Percentiles rank a stretch among this genome's conserved stretches.
Evolutionary conservation across 2,329 filamentous ascomycete species (phyloP).

Genomic region (Cladosporium phlei): DNA sequence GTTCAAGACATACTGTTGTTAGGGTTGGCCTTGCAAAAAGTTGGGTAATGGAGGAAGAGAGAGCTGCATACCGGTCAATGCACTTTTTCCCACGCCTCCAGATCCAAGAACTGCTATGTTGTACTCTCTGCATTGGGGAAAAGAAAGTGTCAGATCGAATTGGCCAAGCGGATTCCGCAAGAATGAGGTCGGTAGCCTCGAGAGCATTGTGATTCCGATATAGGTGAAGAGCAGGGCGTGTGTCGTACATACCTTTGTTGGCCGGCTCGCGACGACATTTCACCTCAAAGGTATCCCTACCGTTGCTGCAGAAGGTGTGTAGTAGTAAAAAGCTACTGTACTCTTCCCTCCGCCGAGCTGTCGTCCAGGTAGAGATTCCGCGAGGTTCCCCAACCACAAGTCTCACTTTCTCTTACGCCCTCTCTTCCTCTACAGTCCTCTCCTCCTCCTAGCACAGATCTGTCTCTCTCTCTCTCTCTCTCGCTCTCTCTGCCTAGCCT

Average conservation of each 20-base stretch:
- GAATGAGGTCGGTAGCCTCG: not conserved
- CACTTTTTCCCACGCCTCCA: conserved; percentile 88
- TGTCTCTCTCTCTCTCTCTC: too few relatives aligned
- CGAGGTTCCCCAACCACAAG: too few relatives aligned
- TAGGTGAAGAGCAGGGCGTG: not conserved
- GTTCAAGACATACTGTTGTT: conserved; percentile 21
- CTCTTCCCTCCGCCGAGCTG: too few relatives aligned
- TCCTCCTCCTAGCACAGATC: not conserved
- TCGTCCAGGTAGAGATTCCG: too few relatives aligned
- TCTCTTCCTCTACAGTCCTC: not conserved
- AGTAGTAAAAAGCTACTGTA: not conserved
- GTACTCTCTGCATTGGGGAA: conserved; percentile 58
- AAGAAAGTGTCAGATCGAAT: too few relatives aligned
- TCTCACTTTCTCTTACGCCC: too few relatives aligned
- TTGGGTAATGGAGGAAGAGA: not conserved
- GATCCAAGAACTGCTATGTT: conserved; percentile 78
- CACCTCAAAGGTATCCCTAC: conserved; percentile 1
- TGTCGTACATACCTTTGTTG: conserved; percentile 8
- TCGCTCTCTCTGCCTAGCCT: too few relatives aligned
- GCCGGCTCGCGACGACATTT: conserved; percentile 13
- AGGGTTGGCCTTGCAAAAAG: conserved; percentile 4
- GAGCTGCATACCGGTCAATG: conserved; percentile 66
- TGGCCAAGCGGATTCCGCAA: not conserved
- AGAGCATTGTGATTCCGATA: not conserved
- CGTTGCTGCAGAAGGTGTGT: not conserved